Evolutionary conservation across 345 rosid genomes (phyloP), one percentile per base, ranked within the genome.

Genomic region (Brassica cretica): DNA sequence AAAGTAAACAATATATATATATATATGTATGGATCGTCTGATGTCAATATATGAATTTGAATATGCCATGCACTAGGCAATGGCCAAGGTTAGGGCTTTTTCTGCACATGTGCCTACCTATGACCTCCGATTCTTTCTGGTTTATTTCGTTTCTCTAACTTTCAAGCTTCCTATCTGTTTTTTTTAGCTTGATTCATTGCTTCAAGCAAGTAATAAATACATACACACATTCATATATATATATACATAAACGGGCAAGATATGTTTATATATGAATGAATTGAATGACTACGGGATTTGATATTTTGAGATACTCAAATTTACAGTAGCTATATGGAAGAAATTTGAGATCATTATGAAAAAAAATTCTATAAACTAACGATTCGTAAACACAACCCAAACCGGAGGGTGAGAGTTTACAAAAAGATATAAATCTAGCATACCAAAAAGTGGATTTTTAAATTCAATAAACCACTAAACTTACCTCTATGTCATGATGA

Each of bases 131-230:
- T 70, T 70, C 65, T 46, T 64, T 75, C 56, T 55, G 63, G 39
- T 53, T 39, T 70, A 1, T 71, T 74, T 66, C 49, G 80, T 49
- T 80, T 80, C 76, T 66, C 76, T 80, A 80, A 70, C 4, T 12
- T 66, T 44, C n/a, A 80, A 80, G 83, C 64, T 80, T 80, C 35
- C 80, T 66, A 71, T 66, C 76, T 80, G 80, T 80, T 70, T 71
- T 75, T 75, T 37, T 65, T 80, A 69, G 60, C 19, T 68, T 79
- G 71, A 73, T 53, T 29, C 76, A 74, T 64, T 70, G 64, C 70
- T 80, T 58, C 76, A 75, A 75, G 76, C 69, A 71, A 80, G 11
- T 56, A 64, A 80, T 74, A 63, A 37, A 74, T 63, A 53, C 9
- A 15, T 59, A 73, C 39, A 53, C 60, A 53, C 10, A 16, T 53